Conservation (phyloP, 768 basidiomycete species). For the Pleurotus tuoliensis region DNA sequence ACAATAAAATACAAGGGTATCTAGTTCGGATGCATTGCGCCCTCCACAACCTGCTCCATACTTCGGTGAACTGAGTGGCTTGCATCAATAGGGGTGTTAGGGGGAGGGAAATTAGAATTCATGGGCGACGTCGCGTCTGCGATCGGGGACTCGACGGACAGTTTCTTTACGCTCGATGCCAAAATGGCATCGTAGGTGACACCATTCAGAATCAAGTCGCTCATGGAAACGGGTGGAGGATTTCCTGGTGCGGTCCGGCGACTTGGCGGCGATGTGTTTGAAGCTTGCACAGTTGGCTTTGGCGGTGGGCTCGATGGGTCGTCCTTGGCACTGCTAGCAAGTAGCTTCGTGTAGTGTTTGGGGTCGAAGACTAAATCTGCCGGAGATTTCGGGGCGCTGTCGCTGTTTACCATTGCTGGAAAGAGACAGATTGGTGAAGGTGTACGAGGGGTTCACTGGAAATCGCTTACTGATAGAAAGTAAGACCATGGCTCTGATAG, state of each 20-base stretch:
- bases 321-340: background rate
- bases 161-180: conserved; percentile 15
- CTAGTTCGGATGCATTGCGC: background rate
- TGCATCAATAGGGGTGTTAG: conserved; percentile 2
- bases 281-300: background rate
- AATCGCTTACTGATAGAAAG: no score
- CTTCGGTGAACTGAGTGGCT: background rate
- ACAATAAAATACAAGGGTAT: background rate
- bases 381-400: conserved; percentile 1
- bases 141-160: background rate
- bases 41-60: conserved; percentile 1
- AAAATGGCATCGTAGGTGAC: conserved; percentile 21
- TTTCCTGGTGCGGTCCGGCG: background rate
- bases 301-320: background rate
- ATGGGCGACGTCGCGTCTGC: background rate
- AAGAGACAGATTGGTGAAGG: background rate
- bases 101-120: background rate
- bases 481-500: no score
- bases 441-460: no score
- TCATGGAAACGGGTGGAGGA: conserved; percentile 12
- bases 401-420: background rate
- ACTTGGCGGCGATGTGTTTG: background rate
- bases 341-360: conserved; percentile 8
- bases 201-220: conserved; percentile 17
- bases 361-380: conserved; percentile 13